Conservation (phyloP, 306 rosid species). For the Inga laurina region DNA sequence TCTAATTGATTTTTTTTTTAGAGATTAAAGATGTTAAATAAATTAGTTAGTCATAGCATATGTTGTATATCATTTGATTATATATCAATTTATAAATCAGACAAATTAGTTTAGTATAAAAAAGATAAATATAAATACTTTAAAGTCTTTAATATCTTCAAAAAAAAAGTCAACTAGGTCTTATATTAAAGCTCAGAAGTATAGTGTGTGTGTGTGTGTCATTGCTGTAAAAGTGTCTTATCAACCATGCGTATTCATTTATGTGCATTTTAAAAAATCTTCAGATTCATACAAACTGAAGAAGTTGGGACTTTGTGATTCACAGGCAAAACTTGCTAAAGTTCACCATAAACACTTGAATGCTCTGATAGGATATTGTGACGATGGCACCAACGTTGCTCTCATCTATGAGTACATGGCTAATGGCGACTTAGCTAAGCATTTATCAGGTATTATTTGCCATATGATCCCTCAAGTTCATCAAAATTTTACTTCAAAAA, state of each 20-base stretch:
- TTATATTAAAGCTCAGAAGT: too few relatives aligned
- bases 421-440: constrained; percentile 48
- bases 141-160: too few relatives aligned
- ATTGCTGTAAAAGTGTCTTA: background rate
- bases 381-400: constrained; percentile 47
- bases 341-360: constrained; percentile 62
- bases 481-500: background rate
- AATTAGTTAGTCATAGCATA: too few relatives aligned
- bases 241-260: background rate
- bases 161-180: too few relatives aligned
- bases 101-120: too few relatives aligned
- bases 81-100: too few relatives aligned
- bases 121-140: too few relatives aligned
- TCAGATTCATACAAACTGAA: background rate
- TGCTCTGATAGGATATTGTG: constrained; percentile 53
- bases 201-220: too few relatives aligned
- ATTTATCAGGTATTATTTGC: constrained; percentile 40
- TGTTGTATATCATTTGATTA: too few relatives aligned
- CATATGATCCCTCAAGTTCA: background rate
- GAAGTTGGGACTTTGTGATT: constrained; percentile 20
- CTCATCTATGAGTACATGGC: constrained; percentile 65
- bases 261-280: background rate
- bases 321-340: constrained; percentile 50
- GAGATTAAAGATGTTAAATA: too few relatives aligned
- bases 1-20: too few relatives aligned